phyloP scores from a whole-genome alignment of 768 basidiomycete genomes.

The Psilocybe tampanensis region DNA sequence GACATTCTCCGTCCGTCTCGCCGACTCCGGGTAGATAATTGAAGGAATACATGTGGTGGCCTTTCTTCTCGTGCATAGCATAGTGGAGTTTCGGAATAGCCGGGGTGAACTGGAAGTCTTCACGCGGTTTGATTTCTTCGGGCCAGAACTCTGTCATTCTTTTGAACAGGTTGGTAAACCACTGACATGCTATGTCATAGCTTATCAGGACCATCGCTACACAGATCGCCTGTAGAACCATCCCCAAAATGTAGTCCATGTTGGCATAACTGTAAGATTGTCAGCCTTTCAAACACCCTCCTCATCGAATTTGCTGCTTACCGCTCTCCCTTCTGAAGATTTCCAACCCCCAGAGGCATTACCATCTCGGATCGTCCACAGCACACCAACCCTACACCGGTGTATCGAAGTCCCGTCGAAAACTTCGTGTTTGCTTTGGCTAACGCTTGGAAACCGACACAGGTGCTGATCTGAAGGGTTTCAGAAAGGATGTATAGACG shows the following conservation, averaged over 20 bases:
- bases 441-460: conserved; percentile 27
- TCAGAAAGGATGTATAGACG: no score
- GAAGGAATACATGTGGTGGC: conserved; percentile 29
- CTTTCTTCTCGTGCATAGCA: conserved; percentile 6
- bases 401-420: conserved; percentile 20
- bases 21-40: conserved; percentile 28
- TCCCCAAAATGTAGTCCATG: conserved; percentile 14
- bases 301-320: not conserved
- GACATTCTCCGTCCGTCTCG: no score
- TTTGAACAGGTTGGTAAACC: no score
- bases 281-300: not conserved
- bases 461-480: conserved; percentile 21
- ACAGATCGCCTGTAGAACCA: not conserved
- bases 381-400: conserved; percentile 22
- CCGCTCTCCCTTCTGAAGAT: conserved; percentile 34
- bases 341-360: no score
- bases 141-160: conserved; percentile 20
- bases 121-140: not conserved
- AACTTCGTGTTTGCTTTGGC: no score
- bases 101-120: not conserved
- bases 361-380: conserved; percentile 27
- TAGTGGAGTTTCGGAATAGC: conserved; percentile 11
- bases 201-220: not conserved
- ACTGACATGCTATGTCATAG: no score
- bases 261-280: conserved; percentile 13